A percentile compares a stretch with the other conserved stretches of the same genome.
These are phyloP conservation scores for Globisporangium spinosum DNA, from an alignment of 352 stramenopile genomes.

Conservation along the genomic window DNA sequence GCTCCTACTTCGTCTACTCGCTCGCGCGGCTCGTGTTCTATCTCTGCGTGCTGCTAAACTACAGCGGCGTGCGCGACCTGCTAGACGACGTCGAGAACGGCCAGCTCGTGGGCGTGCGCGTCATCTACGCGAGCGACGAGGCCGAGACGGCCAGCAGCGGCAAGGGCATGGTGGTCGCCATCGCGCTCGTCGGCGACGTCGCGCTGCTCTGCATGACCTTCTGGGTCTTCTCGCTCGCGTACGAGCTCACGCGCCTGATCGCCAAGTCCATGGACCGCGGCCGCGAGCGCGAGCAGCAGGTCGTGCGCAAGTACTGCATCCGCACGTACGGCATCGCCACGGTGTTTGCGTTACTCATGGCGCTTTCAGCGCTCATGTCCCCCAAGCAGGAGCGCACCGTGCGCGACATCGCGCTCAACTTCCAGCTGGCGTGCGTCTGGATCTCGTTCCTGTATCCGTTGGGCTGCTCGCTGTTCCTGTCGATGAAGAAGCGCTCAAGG, in stretches of 20 bases:
- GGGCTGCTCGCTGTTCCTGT: constrained; percentile 45
- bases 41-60: constrained; percentile 46
- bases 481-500: constrained; percentile 36
- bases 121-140: constrained; percentile 38
- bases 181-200: constrained; percentile 60
- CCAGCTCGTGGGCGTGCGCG: constrained; percentile 45
- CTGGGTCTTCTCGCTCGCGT: constrained; percentile 61
- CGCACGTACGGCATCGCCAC: constrained; percentile 30
- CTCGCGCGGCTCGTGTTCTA: constrained; percentile 51
- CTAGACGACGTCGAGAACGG: constrained; percentile 46
- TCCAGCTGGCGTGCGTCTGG: constrained; percentile 49
- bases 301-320: constrained; percentile 50
- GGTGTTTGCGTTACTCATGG: constrained; percentile 39
- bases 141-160: constrained; percentile 16
- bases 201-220: constrained; percentile 55
- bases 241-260: constrained; percentile 66
- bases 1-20: constrained; percentile 65
- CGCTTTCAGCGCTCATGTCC: constrained; percentile 31
- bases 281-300: constrained; percentile 40
- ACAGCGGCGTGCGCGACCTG: constrained; percentile 39
- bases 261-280: constrained; percentile 65
- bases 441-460: constrained; percentile 55
- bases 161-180: constrained; percentile 32
- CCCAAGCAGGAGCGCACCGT: constrained; percentile 27
- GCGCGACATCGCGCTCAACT: constrained; percentile 34